Conservation (phyloP, 2,329 filamentous ascomycete species). For the Colletotrichum brevisporum region DNA sequence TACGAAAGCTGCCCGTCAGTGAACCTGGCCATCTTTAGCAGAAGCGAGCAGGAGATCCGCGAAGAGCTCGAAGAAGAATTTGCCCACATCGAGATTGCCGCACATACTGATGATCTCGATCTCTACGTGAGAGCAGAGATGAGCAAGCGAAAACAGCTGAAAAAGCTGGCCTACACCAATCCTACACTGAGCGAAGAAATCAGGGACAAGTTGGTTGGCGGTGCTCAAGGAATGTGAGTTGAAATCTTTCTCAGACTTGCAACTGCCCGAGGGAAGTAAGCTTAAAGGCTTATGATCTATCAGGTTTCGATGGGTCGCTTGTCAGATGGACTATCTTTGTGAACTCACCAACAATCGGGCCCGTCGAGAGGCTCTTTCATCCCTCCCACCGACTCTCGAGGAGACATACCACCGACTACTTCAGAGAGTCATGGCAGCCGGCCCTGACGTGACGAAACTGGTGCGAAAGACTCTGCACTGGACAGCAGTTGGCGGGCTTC, state of each 20-base stretch:
- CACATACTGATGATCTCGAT: slow-evolving; percentile 4
- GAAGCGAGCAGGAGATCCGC: background rate
- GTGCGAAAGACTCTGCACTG: slow-evolving; percentile 14
- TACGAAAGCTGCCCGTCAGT: fast-evolving
- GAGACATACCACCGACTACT: slow-evolving; percentile 12
- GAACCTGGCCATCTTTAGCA: background rate
- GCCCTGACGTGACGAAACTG: fast-evolving
- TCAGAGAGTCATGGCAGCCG: fast-evolving
- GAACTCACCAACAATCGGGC: background rate
- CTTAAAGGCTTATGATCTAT: background rate
- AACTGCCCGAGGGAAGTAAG: background rate
- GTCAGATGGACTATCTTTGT: slow-evolving; percentile 14
- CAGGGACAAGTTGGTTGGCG: background rate
- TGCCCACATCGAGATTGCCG: slow-evolving; percentile 2
- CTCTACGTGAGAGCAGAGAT: slow-evolving; percentile 23
- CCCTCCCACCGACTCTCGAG: background rate
- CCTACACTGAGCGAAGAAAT: background rate
- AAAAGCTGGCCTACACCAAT: background rate
- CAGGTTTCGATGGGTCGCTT: slow-evolving; percentile 24
- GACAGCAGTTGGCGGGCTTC: fast-evolving
- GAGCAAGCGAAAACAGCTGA: background rate
- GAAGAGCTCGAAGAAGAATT: background rate
- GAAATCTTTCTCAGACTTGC: fast-evolving
- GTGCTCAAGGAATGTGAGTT: slow-evolving; percentile 20
- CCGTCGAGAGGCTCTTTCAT: background rate